These are phyloP conservation scores for Ceratocystis harringtonii DNA, from an alignment of 2,329 filamentous ascomycete genomes.

Conservation along the genomic window DNA sequence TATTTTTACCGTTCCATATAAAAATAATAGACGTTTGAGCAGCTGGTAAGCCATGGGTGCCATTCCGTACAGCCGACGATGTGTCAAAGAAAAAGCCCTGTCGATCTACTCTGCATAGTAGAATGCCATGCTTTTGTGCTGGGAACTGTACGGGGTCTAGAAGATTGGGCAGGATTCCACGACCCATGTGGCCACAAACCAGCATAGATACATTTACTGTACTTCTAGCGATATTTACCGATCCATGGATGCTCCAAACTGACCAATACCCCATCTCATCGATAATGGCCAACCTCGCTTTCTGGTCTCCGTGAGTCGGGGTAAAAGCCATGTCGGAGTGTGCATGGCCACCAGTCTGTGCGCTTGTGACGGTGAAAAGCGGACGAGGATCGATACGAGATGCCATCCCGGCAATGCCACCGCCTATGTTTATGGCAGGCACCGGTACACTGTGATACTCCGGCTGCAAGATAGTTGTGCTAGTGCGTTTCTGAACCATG, in stretches of 20 bases:
- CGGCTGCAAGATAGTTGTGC: constrained; percentile 38
- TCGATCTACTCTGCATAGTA: constrained; percentile 25
- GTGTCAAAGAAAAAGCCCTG: not conserved
- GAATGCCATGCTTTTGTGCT: constrained; percentile 29
- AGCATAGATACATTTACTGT: constrained; percentile 24
- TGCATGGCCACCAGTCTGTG: constrained; percentile 37
- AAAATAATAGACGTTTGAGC: constrained; percentile 9
- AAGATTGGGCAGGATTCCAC: constrained; percentile 26
- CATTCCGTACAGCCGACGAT: not conserved
- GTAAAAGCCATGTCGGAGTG: constrained; percentile 54
- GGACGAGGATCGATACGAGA: constrained; percentile 43
- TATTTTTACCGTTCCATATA: constrained; percentile 14
- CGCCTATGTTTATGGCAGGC: constrained; percentile 17
- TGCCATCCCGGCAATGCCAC: constrained; percentile 21
- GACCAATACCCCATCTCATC: constrained; percentile 53
- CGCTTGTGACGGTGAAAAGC: constrained; percentile 36
- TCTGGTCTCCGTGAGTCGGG: constrained; percentile 30
- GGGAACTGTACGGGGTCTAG: constrained; percentile 23
- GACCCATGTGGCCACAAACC: constrained; percentile 31
- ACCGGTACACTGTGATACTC: constrained; percentile 31
- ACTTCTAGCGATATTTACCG: constrained; percentile 24
- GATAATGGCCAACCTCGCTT: constrained; percentile 48
- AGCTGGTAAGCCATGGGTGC: not conserved
- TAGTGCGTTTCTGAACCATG: constrained; percentile 37
- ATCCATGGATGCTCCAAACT: constrained; percentile 44